Evolutionary conservation across 805 yeast genomes (phyloP).

Genomic region (Ogataea paraovalis): DNA sequence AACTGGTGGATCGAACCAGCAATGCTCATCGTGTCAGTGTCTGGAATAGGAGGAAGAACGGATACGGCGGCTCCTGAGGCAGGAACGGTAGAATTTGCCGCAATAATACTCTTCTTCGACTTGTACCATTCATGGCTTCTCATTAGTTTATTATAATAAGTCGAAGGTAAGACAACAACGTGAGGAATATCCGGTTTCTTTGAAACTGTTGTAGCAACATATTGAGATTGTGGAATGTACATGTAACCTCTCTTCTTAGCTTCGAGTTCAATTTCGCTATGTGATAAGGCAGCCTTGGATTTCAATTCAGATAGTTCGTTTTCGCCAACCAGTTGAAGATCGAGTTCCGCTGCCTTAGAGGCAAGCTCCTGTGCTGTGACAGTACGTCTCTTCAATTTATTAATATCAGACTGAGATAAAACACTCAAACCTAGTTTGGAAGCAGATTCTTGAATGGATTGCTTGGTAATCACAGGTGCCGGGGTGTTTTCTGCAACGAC

Average conservation of each 20-base stretch:
- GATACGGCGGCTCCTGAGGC: slow-evolving; percentile 2
- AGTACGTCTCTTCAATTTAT: slow-evolving; percentile 24
- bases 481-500: not conserved
- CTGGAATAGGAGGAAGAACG: slow-evolving; percentile 7
- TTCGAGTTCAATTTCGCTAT: slow-evolving; percentile 29
- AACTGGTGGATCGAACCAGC: slow-evolving; percentile 25
- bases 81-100: slow-evolving; percentile 3
- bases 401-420: slow-evolving; percentile 31
- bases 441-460: slow-evolving; percentile 17
- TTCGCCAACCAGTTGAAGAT: slow-evolving; percentile 33
- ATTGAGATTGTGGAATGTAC: slow-evolving; percentile 55
- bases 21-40: slow-evolving; percentile 14
- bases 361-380: slow-evolving; percentile 33
- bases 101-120: slow-evolving; percentile 9
- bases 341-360: slow-evolving; percentile 38
- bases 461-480: slow-evolving; percentile 1
- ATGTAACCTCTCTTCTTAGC: slow-evolving; percentile 47
- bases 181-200: slow-evolving; percentile 50
- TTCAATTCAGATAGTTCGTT: slow-evolving; percentile 20
- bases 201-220: slow-evolving; percentile 59
- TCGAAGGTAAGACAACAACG: slow-evolving; percentile 60
- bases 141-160: slow-evolving; percentile 57
- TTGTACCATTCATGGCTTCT: slow-evolving; percentile 37
- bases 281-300: slow-evolving; percentile 8
- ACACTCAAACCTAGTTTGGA: slow-evolving; percentile 32